phyloP scores from a whole-genome alignment of 768 basidiomycete genomes.

The Podaxis mareebaensis region DNA sequence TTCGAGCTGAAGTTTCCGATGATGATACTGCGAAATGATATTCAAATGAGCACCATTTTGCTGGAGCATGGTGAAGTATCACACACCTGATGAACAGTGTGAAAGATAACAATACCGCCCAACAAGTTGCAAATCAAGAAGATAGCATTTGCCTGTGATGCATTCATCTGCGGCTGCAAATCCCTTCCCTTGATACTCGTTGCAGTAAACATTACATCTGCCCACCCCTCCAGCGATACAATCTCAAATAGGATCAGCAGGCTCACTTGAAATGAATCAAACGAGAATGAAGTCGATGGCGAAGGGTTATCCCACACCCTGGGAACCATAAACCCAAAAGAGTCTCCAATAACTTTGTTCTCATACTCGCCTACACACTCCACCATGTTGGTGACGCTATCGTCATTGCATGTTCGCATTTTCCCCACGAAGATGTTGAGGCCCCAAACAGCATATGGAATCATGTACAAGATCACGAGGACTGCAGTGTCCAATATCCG shows the following conservation, averaged over 20 bases:
- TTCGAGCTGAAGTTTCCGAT: conserved; percentile 89
- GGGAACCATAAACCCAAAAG: conserved; percentile 74
- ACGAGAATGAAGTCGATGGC: conserved; percentile 82
- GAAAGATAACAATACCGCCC: conserved; percentile 87
- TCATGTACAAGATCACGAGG: conserved; percentile 88
- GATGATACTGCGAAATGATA: conserved; percentile 68
- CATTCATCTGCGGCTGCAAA: conserved; percentile 70
- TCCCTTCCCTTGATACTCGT: conserved; percentile 74
- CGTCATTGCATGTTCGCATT: conserved; percentile 85
- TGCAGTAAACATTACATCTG: conserved; percentile 85
- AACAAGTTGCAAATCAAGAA: conserved; percentile 91
- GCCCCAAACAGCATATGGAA: conserved; percentile 92
- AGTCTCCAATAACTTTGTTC: conserved; percentile 57
- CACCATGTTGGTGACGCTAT: conserved; percentile 45
- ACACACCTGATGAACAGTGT: conserved; percentile 87
- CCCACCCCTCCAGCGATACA: conserved; percentile 95
- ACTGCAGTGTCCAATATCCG: conserved; percentile 90
- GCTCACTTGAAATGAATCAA: conserved; percentile 82
- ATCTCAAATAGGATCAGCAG: conserved; percentile 95
- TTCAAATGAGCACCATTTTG: conserved; percentile 13
- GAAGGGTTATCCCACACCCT: conserved; percentile 89
- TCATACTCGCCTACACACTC: conserved; percentile 78
- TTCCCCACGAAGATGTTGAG: conserved; percentile 88
- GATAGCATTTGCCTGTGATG: conserved; percentile 79
- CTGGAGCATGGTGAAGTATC: neutral